Evolutionary conservation across 1,284 basidiomycete genomes (phyloP).

Genomic region (Agaricales sp.): DNA sequence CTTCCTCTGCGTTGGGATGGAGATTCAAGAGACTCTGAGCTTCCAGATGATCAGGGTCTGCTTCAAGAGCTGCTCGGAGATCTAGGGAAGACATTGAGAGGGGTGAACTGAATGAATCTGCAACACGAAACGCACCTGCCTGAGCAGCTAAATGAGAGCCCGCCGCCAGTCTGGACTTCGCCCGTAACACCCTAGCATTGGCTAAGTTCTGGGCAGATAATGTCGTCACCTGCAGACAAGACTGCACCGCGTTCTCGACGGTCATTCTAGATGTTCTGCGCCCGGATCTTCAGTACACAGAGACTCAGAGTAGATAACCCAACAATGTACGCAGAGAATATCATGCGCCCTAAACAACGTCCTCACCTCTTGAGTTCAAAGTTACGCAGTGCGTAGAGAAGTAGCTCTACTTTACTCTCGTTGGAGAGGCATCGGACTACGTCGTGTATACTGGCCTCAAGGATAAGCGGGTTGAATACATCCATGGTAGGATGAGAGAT

Average conservation of each 20-base stretch:
- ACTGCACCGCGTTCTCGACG: slow-evolving; percentile 67
- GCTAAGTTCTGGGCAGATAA: slow-evolving; percentile 42
- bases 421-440: slow-evolving; percentile 44
- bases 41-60: slow-evolving; percentile 60
- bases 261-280: slow-evolving; percentile 36
- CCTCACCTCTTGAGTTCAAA: slow-evolving; percentile 35
- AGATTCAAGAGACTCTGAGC: slow-evolving; percentile 48
- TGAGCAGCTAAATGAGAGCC: slow-evolving; percentile 52
- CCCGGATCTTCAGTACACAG: slow-evolving; percentile 8
- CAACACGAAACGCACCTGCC: slow-evolving; percentile 37
- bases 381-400: slow-evolving; percentile 50
- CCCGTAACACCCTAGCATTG: slow-evolving; percentile 52
- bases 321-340: slow-evolving; percentile 7
- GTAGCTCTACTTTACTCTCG: slow-evolving; percentile 55
- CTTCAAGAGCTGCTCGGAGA: slow-evolving; percentile 49
- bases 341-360: too few species aligned
- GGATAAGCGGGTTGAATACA: slow-evolving; percentile 62
- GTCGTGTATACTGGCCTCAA: slow-evolving; percentile 62
- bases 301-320: slow-evolving; percentile 10
- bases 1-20: slow-evolving; percentile 34
- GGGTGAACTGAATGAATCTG: slow-evolving; percentile 2
- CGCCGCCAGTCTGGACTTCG: slow-evolving; percentile 47
- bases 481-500: slow-evolving; percentile 24
- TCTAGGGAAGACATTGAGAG: slow-evolving; percentile 28
- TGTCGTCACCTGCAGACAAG: slow-evolving; percentile 47